A percentile compares a stretch with the other conserved stretches of the same genome.
Conservation (phyloP, 495 filamentous ascomycete species). For the Penicillium longicatenatum region DNA sequence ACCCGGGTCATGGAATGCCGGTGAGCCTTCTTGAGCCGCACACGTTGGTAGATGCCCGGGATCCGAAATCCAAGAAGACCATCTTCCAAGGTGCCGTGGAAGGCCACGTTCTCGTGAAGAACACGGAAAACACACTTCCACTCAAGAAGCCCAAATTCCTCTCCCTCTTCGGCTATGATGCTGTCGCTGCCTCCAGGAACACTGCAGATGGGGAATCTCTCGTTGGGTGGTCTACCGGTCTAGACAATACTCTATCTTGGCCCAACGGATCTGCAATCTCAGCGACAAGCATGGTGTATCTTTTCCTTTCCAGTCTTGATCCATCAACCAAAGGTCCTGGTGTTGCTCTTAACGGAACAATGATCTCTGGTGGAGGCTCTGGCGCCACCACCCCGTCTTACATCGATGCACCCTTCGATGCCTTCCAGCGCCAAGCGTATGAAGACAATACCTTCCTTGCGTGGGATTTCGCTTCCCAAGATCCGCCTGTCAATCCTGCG, state of each 20-base stretch:
- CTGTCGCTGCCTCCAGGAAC: background rate
- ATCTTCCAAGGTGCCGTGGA: conserved; percentile 59
- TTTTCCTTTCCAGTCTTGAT: background rate
- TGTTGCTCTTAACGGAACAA: conserved; percentile 47
- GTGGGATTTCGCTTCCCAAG: conserved; percentile 41
- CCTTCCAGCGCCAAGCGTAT: conserved; percentile 51
- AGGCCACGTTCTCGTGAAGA: conserved; percentile 74
- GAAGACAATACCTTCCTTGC: conserved; percentile 46
- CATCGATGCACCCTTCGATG: conserved; percentile 57
- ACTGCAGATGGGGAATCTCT: background rate
- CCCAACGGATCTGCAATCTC: conserved; percentile 32
- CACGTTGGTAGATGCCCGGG: conserved; percentile 54
- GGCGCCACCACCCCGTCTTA: conserved; percentile 61
- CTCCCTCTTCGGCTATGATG: conserved; percentile 70
- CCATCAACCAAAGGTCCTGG: background rate
- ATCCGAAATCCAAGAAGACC: conserved; percentile 51
- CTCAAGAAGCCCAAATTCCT: conserved; percentile 56
- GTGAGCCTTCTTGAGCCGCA: conserved; percentile 68
- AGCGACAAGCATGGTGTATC: conserved; percentile 64
- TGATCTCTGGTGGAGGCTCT: conserved; percentile 66
- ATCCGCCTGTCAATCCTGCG: conserved; percentile 41
- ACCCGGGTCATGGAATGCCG: conserved; percentile 62
- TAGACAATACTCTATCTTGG: background rate
- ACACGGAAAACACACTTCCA: conserved; percentile 63
- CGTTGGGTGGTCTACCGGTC: background rate